Conservation (phyloP, 1,139 yeast genomes). For the Kazachstania sp. region DNA sequence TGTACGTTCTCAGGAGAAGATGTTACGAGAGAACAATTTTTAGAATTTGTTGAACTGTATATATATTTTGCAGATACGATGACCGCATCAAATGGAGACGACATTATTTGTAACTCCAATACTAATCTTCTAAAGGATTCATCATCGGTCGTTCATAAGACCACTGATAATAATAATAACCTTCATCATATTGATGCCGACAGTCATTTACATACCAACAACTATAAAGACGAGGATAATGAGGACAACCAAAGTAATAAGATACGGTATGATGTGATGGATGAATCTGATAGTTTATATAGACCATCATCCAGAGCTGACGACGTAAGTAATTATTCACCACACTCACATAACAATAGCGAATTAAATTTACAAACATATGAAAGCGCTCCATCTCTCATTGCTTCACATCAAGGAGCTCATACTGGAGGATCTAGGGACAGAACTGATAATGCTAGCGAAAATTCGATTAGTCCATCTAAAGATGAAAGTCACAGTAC, state of each 20-base stretch:
- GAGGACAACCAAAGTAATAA: not conserved
- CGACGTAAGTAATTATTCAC: not conserved
- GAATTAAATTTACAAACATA: not conserved
- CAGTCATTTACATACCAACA: not conserved
- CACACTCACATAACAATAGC: not conserved
- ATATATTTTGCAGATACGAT: constrained; percentile 24
- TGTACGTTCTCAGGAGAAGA: constrained; percentile 60
- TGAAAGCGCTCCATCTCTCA: not conserved
- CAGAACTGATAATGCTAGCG: not conserved
- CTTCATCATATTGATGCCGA: not conserved
- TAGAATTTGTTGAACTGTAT: constrained; percentile 46
- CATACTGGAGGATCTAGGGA: not conserved
- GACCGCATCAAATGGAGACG: not conserved
- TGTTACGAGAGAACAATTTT: constrained; percentile 52
- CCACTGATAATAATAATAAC: not conserved
- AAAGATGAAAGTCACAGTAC: constrained; percentile 9
- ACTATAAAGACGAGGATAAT: not conserved
- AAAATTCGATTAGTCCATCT: constrained; percentile 2
- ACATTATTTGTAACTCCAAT: not conserved
- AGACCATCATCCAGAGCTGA: not conserved
- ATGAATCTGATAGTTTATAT: not conserved
- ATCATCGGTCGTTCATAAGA: not conserved
- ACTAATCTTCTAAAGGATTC: not conserved
- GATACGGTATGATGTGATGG: not conserved
- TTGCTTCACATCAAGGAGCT: not conserved